These are phyloP conservation scores for Graphiopsis chlorocephala DNA, from an alignment of 2,329 filamentous ascomycete species.

Conservation along the genomic window DNA sequence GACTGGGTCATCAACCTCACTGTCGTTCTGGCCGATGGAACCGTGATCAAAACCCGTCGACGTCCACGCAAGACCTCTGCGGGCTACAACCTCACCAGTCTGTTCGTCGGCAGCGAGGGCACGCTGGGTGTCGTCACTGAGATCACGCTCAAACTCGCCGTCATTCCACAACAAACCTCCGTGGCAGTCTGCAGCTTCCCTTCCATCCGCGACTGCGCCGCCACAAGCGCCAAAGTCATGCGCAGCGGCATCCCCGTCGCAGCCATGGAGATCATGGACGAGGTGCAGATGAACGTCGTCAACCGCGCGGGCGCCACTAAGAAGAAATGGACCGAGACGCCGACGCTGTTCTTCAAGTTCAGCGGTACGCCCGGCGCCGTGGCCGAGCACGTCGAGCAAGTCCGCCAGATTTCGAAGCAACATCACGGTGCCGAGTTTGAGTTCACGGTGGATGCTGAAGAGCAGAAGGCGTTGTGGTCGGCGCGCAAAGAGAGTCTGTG, in stretches of 20 bases:
- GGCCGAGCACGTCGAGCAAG: constrained; percentile 69
- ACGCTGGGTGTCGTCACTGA: constrained; percentile 80
- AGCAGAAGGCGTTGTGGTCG: constrained; percentile 58
- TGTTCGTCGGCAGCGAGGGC: constrained; percentile 80
- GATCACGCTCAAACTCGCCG: constrained; percentile 75
- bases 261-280: constrained; percentile 84
- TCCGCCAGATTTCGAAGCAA: constrained; percentile 63
- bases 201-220: constrained; percentile 70
- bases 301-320: constrained; percentile 70
- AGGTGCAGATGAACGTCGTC: constrained; percentile 81
- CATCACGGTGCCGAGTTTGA: constrained; percentile 57
- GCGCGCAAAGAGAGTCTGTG: constrained; percentile 60
- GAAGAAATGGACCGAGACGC: constrained; percentile 70
- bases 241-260: constrained; percentile 70
- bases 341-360: constrained; percentile 82
- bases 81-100: constrained; percentile 75
- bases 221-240: constrained; percentile 71
- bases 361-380: constrained; percentile 75
- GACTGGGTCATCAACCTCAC: constrained; percentile 84
- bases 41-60: constrained; percentile 72
- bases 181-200: constrained; percentile 80
- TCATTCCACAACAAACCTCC: constrained; percentile 71
- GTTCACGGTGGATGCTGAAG: constrained; percentile 53
- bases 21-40: constrained; percentile 75
- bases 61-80: constrained; percentile 77